Conservation (phyloP, 495 filamentous ascomycete species). For the Lineolata rhizophorae region DNA sequence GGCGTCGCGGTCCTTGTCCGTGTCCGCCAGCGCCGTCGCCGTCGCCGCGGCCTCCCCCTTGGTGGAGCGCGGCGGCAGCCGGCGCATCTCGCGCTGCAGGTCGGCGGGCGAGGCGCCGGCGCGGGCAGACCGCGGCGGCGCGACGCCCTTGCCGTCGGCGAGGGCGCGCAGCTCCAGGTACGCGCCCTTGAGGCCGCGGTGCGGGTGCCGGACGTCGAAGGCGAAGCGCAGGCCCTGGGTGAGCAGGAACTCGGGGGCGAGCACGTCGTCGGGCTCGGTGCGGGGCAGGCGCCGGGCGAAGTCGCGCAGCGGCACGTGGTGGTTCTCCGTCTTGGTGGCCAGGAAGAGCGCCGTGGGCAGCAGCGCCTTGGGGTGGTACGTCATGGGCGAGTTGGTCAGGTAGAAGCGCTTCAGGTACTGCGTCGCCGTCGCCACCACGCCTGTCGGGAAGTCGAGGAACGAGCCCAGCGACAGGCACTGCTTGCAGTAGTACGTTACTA, state of each 20-base stretch:
- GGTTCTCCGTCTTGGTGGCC: constrained; percentile 74
- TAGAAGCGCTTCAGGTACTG: constrained; percentile 91
- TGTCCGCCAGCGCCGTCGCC: constrained; percentile 4
- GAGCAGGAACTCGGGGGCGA: constrained; percentile 76
- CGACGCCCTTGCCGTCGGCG: constrained; percentile 27
- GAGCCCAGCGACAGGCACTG: constrained; percentile 37
- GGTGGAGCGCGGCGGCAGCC: constrained; percentile 10
- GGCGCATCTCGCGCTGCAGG: constrained; percentile 17
- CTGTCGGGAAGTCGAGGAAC: constrained; percentile 46
- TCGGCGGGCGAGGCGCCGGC: neutral
- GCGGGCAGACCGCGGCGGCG: too few species aligned
- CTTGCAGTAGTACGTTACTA: constrained; percentile 62
- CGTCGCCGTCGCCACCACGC: constrained; percentile 72
- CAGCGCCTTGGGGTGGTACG: constrained; percentile 74
- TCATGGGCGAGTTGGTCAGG: constrained; percentile 81
- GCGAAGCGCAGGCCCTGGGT: constrained; percentile 86
- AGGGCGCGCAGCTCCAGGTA: constrained; percentile 61
- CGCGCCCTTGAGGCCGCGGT: constrained; percentile 64
- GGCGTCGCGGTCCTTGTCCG: constrained; percentile 2
- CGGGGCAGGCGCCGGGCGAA: constrained; percentile 34
- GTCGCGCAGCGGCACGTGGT: constrained; percentile 47
- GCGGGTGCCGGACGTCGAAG: constrained; percentile 81
- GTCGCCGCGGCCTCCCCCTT: too few species aligned
- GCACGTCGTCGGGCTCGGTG: constrained; percentile 50
- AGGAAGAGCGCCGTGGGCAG: constrained; percentile 75